Evolutionary conservation across 441 rosid species (phyloP), one percentile per base, ranked within the genome.

Genomic region (Manihot esculenta): DNA sequence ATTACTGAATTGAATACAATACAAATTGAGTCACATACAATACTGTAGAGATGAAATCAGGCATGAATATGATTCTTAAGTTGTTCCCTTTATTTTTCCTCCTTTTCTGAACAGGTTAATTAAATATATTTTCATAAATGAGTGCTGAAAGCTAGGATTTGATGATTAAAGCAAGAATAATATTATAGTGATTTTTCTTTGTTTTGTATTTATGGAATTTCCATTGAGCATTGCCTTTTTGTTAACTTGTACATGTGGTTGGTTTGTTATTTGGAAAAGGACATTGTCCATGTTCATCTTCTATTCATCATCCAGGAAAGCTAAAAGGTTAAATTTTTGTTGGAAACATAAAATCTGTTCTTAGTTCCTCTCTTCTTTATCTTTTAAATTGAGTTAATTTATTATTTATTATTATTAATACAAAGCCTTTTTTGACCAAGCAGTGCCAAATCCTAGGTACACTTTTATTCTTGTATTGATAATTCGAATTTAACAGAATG

Each of bases 341-440:
- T 35, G 38, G 23, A 67, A 35, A 18, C 20, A 65, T 17, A 54
- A 55, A 54, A 38, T 20, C 54, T 5, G 0, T 47, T 17, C 14
- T 64, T 26, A 42, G 17, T 11, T 15, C 9, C 27, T 15, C 11
- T 68, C 21, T 10, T 3, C 44, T 26, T 26, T 62, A 56, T n/a
- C 72, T 57, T 68, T 57, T 24, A 23, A 24, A 21, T 68, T 68
- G 23, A 44, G 23, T 17, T 17, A 10, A n/a, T n/a, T n/a, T n/a
- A n/a, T 23, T 10, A 8, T 55, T 56, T 24, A 6, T 64, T 24
- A 13, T 41, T n/a, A 26, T 12, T 12, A 4, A 38, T 42, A 24
- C 10, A 3, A 26, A 18, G 24, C 27, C 35, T 49, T 68, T 5
- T 68, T 38, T 68, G 51, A 41, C 26, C 38, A 23, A 23, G 30